These are phyloP conservation scores for Populus pruinosa DNA, from an alignment of 345 rosid genomes.

Conservation along the genomic window DNA sequence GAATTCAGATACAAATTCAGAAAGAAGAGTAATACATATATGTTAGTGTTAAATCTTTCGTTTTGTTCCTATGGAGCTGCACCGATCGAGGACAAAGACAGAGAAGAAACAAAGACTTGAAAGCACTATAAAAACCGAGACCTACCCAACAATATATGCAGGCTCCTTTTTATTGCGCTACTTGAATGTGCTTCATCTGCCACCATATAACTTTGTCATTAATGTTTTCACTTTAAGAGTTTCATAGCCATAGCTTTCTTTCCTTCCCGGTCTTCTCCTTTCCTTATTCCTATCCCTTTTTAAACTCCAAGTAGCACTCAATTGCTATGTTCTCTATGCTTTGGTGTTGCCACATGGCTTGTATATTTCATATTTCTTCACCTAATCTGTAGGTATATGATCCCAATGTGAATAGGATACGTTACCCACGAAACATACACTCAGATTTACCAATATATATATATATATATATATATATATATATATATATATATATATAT, in stretches of 20 bases:
- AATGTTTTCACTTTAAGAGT: conserved; percentile 24
- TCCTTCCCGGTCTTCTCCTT: conserved; percentile 45
- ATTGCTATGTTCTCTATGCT: conserved; percentile 16
- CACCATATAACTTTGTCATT: conserved; percentile 48
- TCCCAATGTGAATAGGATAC: conserved; percentile 28
- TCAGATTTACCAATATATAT: not conserved
- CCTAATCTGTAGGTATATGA: conserved; percentile 15
- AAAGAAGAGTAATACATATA: not conserved
- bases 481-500: not conserved
- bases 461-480: not conserved
- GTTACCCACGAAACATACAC: conserved; percentile 15
- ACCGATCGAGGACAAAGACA: conserved; percentile 5
- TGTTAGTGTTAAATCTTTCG: not conserved
- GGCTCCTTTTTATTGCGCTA: conserved; percentile 68
- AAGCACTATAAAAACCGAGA: conserved; percentile 59
- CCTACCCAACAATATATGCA: conserved; percentile 63
- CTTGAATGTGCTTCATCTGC: conserved; percentile 81
- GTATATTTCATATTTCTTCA: not conserved
- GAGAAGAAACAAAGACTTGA: conserved; percentile 18
- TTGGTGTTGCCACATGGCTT: conserved; percentile 32
- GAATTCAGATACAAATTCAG: conserved; percentile 21
- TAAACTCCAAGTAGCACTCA: conserved; percentile 49
- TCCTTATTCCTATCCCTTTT: conserved; percentile 24
- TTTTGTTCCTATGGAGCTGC: conserved; percentile 18
- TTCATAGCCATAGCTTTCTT: conserved; percentile 34